Evolutionary conservation across 2,329 filamentous ascomycete genomes (phyloP).

Genomic region (Daldinia sp.): DNA sequence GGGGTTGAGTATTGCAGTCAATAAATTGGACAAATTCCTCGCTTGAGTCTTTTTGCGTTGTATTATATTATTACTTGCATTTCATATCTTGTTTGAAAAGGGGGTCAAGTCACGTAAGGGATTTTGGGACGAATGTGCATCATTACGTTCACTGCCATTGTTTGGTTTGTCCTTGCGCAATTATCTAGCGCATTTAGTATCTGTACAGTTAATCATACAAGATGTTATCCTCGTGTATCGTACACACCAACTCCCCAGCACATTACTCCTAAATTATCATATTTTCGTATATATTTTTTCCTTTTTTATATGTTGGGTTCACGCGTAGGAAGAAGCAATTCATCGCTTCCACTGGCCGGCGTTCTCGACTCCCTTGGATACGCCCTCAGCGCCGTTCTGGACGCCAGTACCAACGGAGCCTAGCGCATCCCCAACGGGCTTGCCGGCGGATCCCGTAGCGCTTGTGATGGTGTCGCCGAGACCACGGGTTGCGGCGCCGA

Average conservation of each 20-base stretch:
- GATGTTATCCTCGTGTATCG: not conserved
- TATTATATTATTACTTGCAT: no score
- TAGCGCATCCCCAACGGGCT: constrained; percentile 58
- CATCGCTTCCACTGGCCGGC: constrained; percentile 54
- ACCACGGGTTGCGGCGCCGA: constrained; percentile 54
- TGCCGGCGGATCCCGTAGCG: constrained; percentile 55
- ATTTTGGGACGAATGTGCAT: no score
- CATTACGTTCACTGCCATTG: no score
- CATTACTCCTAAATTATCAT: not conserved
- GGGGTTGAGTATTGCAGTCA: no score
- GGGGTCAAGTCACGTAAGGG: no score
- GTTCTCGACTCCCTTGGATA: constrained; percentile 57
- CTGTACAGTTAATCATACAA: not conserved
- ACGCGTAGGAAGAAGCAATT: no score
- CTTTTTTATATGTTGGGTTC: no score
- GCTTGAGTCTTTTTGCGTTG: no score
- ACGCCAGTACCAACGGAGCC: constrained; percentile 53
- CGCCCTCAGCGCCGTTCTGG: constrained; percentile 52
- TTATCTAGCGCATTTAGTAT: not conserved
- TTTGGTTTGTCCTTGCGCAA: not conserved
- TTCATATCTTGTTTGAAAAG: no score
- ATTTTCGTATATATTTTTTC: not conserved
- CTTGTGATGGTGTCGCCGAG: constrained; percentile 56
- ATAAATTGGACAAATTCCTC: no score
- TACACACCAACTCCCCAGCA: not conserved